phyloP scores from a whole-genome alignment of 345 rosid genomes.

The Geranium brycei region DNA sequence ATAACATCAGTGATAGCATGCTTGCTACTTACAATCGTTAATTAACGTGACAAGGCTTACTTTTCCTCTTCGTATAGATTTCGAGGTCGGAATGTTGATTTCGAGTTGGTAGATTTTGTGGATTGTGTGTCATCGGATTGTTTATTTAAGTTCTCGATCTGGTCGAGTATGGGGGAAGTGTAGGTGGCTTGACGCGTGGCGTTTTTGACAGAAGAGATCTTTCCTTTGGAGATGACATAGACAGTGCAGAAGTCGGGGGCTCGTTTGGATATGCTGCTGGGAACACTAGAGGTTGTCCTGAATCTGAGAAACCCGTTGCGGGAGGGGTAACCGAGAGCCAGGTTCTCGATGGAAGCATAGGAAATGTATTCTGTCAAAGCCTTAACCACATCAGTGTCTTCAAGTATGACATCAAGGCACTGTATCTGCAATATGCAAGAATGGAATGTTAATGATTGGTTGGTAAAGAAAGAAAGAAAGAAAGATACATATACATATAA shows the following conservation, averaged over 20 bases:
- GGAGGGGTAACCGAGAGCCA: constrained; percentile 73
- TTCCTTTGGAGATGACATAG: constrained; percentile 66
- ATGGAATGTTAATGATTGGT: too few relatives aligned
- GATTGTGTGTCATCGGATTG: constrained; percentile 7
- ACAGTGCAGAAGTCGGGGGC: constrained; percentile 84
- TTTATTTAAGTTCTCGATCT: constrained; percentile 30
- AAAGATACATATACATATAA: too few relatives aligned
- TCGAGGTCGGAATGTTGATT: constrained; percentile 22
- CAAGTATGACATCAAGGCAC: constrained; percentile 50
- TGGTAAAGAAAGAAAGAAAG: too few relatives aligned
- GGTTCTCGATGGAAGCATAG: constrained; percentile 51
- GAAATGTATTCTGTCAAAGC: constrained; percentile 62
- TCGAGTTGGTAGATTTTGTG: constrained; percentile 16
- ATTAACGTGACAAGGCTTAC: background rate
- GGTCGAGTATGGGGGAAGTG: constrained; percentile 45
- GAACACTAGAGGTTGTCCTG: constrained; percentile 37
- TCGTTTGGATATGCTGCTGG: constrained; percentile 43
- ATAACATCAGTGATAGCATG: background rate
- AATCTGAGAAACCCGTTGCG: constrained; percentile 69
- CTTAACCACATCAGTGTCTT: constrained; percentile 50
- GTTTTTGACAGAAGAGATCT: constrained; percentile 39
- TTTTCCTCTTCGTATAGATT: constrained; percentile 40
- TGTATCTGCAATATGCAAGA: constrained; percentile 28
- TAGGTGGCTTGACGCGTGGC: constrained; percentile 52
- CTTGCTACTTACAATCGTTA: too few relatives aligned